Percentiles rank a stretch among this genome's conserved stretches.
These are phyloP conservation scores for Botrytis sinoallii DNA, from an alignment of 2,329 filamentous ascomycete species.

Conservation along the genomic window DNA sequence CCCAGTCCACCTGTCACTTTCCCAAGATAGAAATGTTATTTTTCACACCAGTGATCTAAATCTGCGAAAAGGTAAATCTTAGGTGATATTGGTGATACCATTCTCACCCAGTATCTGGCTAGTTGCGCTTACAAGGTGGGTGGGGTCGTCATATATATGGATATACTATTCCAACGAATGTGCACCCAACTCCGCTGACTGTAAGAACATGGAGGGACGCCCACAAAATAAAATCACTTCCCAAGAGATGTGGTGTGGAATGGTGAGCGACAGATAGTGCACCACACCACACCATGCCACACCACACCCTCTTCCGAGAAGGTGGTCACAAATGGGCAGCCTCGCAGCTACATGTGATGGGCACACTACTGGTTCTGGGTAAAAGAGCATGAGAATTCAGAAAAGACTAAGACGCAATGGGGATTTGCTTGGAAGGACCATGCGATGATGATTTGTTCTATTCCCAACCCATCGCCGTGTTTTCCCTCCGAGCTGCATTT, in stretches of 20 bases:
- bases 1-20: not conserved
- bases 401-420: not conserved
- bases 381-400: not conserved
- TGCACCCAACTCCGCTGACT: not conserved
- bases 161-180: not conserved
- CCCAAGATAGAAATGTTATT: not conserved
- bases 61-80: not conserved
- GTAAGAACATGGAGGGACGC: conserved; percentile 4
- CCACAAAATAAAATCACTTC: not conserved
- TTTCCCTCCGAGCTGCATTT: not conserved
- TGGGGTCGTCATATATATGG: not conserved
- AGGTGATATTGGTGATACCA: conserved; percentile 1
- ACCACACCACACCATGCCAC: not conserved
- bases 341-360: not conserved
- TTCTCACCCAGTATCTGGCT: not conserved
- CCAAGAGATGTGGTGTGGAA: not conserved
- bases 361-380: not conserved
- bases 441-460: not conserved
- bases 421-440: not conserved
- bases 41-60: not conserved
- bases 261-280: not conserved
- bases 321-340: conserved; percentile 12
- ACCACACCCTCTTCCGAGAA: not conserved
- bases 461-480: not conserved
- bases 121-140: conserved; percentile 2